Evolutionary conservation across 441 rosid species (phyloP), one percentile per base, ranked within the genome.

Genomic region (Arabidopsis lyrata): DNA sequence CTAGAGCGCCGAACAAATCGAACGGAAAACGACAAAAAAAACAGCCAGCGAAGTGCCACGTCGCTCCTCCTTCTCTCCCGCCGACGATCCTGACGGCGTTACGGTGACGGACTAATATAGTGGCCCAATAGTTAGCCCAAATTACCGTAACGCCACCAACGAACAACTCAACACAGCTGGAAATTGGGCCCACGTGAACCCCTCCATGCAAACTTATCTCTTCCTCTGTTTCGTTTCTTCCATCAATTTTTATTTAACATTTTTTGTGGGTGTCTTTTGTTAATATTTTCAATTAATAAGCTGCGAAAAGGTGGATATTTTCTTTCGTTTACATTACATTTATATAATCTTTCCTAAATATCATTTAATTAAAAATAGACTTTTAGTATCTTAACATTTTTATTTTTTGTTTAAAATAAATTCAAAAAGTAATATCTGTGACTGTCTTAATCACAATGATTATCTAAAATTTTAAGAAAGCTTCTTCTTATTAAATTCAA

Each of bases 11-110:
- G 71, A 76, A 69, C 75, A 62, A 67, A 69, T 63, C 75, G 36
- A 70, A 39, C 45, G 50, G 54, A 76, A 76, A 45, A 76, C 79
- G 79, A 76, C 79, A 76, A 69, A 76, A 76, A 61, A 5, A 3
- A 20, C 13, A 69, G 65, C 65, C 75, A 76, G 75, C 70, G 60
- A 36, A 47, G 16, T 69, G 70, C 74, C 78, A 75, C 74, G 64
- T 75, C 18, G 58, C 70, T 61, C 70, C 58, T 62, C 79, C 70
- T 45, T 63, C 74, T 69, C 70, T 55, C 66, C 70, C 75, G 79
- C 75, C 75, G 65, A 69, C 65, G 75, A 55, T 63, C 66, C 60
- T 76, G 79, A 76, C 79, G 79, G 65, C 70, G 79, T 75, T 63
- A 75, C 58, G 65, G 45, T 54, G 35, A 54, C 70, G 70, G 70